Conservation (phyloP, 441 rosid genomes). For the Euphorbia schlechtendalii region DNA sequence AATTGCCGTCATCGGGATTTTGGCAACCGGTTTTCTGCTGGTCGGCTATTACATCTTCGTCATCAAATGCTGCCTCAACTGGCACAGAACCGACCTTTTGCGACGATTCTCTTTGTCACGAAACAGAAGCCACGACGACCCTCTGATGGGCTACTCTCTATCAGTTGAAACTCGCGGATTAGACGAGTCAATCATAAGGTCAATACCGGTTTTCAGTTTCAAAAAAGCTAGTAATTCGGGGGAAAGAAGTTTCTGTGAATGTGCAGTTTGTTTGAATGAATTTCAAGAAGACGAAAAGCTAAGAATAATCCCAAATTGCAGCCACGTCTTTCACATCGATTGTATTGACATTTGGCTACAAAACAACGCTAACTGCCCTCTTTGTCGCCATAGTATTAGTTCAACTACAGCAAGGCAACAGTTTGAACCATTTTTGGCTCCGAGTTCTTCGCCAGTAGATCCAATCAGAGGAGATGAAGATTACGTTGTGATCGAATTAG, state of each 20-base stretch:
- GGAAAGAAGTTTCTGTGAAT: conserved; percentile 42
- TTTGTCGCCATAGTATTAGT: conserved; percentile 70
- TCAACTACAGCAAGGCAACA: conserved; percentile 18
- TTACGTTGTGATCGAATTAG: conserved; percentile 66
- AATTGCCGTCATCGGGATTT: conserved; percentile 65
- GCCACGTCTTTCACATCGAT: conserved; percentile 80
- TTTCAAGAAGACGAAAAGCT: conserved; percentile 79
- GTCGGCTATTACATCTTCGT: conserved; percentile 78
- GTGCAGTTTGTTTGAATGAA: conserved; percentile 84
- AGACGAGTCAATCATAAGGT: conserved; percentile 68
- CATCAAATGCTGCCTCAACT: conserved; percentile 77
- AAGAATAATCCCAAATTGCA: conserved; percentile 60
- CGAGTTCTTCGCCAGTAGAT: conserved; percentile 40
- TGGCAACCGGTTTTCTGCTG: conserved; percentile 71
- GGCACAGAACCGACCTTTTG: conserved; percentile 62
- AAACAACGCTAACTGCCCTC: conserved; percentile 78
- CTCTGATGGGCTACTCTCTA: conserved; percentile 40
- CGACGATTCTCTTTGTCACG: conserved; percentile 52
- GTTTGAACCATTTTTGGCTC: conserved; percentile 28
- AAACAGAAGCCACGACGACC: conserved; percentile 36
- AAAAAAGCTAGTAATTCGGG: conserved; percentile 37
- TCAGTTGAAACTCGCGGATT: conserved; percentile 51
- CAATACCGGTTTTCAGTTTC: conserved; percentile 74
- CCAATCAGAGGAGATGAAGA: conserved; percentile 47
- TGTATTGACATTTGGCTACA: conserved; percentile 96